Base-by-base conservation (phyloP, 2,329 filamentous ascomycete species). In the Trichophyton mentagrophytes region DNA sequence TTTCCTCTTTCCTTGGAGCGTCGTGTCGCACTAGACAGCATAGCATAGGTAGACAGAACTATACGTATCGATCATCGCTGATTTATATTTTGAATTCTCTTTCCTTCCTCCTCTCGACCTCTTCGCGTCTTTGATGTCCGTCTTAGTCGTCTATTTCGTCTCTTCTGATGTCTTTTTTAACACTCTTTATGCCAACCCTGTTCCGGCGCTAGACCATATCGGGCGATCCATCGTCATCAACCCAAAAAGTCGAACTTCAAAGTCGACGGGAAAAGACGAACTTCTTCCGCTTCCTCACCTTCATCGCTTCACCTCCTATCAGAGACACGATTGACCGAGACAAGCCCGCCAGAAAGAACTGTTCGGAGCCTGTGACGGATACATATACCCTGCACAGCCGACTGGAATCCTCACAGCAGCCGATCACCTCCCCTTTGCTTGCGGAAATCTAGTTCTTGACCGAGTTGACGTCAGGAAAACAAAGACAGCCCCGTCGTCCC, bases 21-120 rank as follows among this genome's bases (percentile, higher is more conserved):
- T 44, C 40, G 40, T 7, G 40, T 44, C n/a, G 40, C 20, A 25
- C 20, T 30, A 53, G 49, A 53, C 22, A 51, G 46, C 46, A 53
- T 53, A 33, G 22, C 49, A 53, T 53, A 53, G 49, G 49, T 53
- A 53, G 49, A 53, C 49, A 53, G 49, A 53, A 53, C 49, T 53
- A 53, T 30, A 53, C 22, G 49, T 47, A 47, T 47, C 44, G 44
- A 47, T 47, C 20, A 53, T 53, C 49, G 17, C 11, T 53, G n/a
- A 53, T 53, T 22, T 27, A 2, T 51, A 51, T 51, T 8, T 27
- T 20, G 6, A 46, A 11, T 5, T 7, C 15, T n/a, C 15, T 46
- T n/a, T 27, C 46, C 27, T 11, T 11, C 17, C 17, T 17, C 33
- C 33, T 11, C 33, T 36, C 33, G 33, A 8, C 33, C 8, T 9